Evolutionary conservation across 1,284 basidiomycete genomes (phyloP), one percentile per base, ranked within the genome.

Genomic region (Moesziomyces aphidis): DNA sequence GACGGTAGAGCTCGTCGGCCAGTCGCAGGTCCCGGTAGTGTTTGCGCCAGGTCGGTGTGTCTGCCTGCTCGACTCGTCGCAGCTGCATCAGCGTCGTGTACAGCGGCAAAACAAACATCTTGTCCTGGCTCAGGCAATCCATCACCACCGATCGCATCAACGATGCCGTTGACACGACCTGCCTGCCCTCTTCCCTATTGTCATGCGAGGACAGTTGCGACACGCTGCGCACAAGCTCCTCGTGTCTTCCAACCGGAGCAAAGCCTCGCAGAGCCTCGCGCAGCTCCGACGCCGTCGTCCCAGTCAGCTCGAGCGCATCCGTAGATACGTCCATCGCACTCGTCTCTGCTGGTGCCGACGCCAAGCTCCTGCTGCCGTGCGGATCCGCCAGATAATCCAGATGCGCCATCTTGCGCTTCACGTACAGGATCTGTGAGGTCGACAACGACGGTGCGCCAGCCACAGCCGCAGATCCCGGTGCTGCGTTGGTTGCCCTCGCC

Each of bases 311-410:
- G 11, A 28, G 59, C 3, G 55, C 55, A 21, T 55, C 56, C 7
- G 49, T n/a, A 21, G 45, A 42, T 0, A 73, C 26, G 19, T 60
- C 67, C 48, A 72, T 49, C 8, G 62, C 50, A 9, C 60, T 55
- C 23, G 28, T 61, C 23, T 57, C 75, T 15, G 52, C 42, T 5
- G 67, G 55, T 7, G 63, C 55, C 34, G 76, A 63, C n/a, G 69
- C 57, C 54, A 97, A 88, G 84, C 93, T 94, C 50, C 94, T 89
- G 76, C 93, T 94, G 8, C 95, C 95, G 71, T 92, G 90, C 0
- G 95, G 93, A 85, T 98, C 96, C 76, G 94, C 92, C 13, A 91
- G 90, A 80, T 98, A 98, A 83, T 93, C 93, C 48, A 97, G 87
- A 85, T 95, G 95, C 1, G 94, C 95, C 0, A 93, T 92, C 48